Evolutionary conservation across 805 yeast genomes (phyloP).

Genomic region (Metschnikowia rubicola): DNA sequence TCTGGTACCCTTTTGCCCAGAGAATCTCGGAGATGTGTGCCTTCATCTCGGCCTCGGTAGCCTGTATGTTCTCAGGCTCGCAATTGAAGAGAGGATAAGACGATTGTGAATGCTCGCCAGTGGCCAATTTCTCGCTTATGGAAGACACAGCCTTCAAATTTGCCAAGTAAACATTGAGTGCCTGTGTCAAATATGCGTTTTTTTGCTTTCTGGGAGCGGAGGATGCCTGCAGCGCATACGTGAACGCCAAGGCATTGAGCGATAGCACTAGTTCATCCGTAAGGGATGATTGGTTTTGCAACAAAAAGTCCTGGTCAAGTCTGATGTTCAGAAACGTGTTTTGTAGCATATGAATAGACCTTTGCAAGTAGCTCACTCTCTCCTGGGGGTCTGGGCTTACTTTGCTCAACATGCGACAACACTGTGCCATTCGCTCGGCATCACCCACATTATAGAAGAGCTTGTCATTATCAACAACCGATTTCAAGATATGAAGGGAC

Average conservation of each 20-base stretch:
- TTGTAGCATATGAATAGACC: slow-evolving; percentile 33
- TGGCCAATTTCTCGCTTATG: slow-evolving; percentile 18
- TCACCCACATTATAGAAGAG: slow-evolving; percentile 38
- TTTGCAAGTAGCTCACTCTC: slow-evolving; percentile 24
- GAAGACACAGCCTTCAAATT: slow-evolving; percentile 26
- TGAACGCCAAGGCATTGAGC: slow-evolving; percentile 34
- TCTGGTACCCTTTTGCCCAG: slow-evolving; percentile 39
- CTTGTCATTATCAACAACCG: slow-evolving; percentile 34
- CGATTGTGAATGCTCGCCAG: slow-evolving; percentile 22
- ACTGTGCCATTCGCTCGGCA: slow-evolving; percentile 38
- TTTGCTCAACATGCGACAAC: slow-evolving; percentile 34
- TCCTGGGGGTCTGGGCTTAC: slow-evolving; percentile 21
- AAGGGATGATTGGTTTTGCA: slow-evolving; percentile 26
- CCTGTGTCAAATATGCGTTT: slow-evolving; percentile 18
- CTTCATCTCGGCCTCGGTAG: slow-evolving; percentile 30
- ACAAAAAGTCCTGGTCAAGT: slow-evolving; percentile 23
- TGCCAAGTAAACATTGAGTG: slow-evolving; percentile 37
- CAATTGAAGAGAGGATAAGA: slow-evolving; percentile 38
- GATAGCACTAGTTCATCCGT: slow-evolving; percentile 37
- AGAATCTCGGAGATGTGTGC: slow-evolving; percentile 40
- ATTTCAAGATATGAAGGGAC: slow-evolving; percentile 26
- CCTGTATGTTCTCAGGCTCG: slow-evolving; percentile 24
- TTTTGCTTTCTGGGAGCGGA: slow-evolving; percentile 8
- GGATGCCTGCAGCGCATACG: slow-evolving; percentile 19
- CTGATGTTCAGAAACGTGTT: slow-evolving; percentile 26